Conservation (phyloP, 2,329 filamentous ascomycete genomes). For the Aspergillus luchuensis region DNA sequence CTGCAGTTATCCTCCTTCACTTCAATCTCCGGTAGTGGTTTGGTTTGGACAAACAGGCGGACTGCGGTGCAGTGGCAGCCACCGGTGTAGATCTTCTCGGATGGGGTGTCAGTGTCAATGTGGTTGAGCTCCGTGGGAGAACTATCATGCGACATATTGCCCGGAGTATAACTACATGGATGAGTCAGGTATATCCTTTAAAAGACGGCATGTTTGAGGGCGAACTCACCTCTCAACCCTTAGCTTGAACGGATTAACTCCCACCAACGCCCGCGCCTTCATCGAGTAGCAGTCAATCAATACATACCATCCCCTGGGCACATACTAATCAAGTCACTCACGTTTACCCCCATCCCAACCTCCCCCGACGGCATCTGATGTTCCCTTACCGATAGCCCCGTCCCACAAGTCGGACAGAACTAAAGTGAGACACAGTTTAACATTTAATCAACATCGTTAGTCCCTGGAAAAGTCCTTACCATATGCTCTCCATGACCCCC, state of each 20-base stretch:
- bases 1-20: not conserved
- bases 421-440: not conserved
- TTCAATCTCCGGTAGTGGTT: not conserved
- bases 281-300: not conserved
- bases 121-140: no score
- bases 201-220: no score
- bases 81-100: not conserved
- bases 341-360: not conserved
- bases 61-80: not conserved
- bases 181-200: no score
- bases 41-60: not conserved
- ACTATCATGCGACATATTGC: not conserved
- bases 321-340: not conserved
- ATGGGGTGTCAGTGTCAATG: no score
- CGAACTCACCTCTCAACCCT: not conserved
- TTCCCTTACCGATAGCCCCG: not conserved
- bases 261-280: not conserved
- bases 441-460: no score
- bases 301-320: not conserved
- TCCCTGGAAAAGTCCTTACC: not conserved
- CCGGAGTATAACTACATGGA: not conserved
- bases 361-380: not conserved
- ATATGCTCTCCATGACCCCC: not conserved
- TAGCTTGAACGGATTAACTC: not conserved
- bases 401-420: not conserved